Evolutionary conservation across 139 green algal genomes (phyloP), one percentile per base, ranked within the genome.

Genomic region (Diplosphaera chodatii): DNA sequence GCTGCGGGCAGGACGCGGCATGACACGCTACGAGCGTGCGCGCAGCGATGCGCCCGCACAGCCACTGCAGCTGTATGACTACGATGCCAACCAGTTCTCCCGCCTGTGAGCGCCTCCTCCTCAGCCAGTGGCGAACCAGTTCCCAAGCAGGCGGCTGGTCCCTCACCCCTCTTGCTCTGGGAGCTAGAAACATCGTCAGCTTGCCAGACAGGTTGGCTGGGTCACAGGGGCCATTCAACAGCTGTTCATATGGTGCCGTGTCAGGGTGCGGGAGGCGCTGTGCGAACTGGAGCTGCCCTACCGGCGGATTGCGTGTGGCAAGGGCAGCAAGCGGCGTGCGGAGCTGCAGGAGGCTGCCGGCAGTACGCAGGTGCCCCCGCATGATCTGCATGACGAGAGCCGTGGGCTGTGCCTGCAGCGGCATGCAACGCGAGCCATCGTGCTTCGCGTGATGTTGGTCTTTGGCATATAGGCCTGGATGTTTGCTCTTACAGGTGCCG

Each of bases 241-340:
- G n/a, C n/a, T n/a, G n/a, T n/a, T n/a, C n/a, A n/a, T n/a, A n/a
- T n/a, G n/a, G 37, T 48, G 37, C 37, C 37, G 37, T 68, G 76
- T 66, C 23, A 79, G n/a, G 10, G 85, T 87, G 32, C 66, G 83
- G 31, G 87, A 93, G 72, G 68, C 32, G 59, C 74, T 96, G 62
- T 83, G 72, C 27, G 88, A 90, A 79, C 78, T 96, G 69, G 83
- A 91, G 76, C 73, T 96, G 34, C 88, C 90, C 2, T 88, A 93
- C 79, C 37, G 86, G 66, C 78, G 83, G 63, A 70, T 74, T 18
- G 48, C 48, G 10, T 59, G 48, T 18, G 48, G 48, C 48, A 59
- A 59, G 48, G 48, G 48, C 16, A 59, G 48, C 48, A 23, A 18
- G 13, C 48, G 48, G 18, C 48, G 48, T 3, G 13, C 48, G 25